These are phyloP conservation scores for Vigna reflexopilosa DNA, from an alignment of 306 rosid genomes.

Conservation along the genomic window DNA sequence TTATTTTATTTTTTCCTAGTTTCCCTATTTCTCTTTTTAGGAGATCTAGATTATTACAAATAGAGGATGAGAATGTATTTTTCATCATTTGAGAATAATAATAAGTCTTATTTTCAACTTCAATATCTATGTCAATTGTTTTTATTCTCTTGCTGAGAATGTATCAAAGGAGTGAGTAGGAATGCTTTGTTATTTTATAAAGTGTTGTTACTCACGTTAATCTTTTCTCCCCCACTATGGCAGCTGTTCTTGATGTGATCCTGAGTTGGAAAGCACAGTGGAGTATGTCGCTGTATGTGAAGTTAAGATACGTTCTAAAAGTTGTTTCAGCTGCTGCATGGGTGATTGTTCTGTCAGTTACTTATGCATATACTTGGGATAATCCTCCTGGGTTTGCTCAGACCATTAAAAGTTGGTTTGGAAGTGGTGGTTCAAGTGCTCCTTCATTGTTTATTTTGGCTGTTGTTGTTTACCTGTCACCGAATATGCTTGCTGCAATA, in stretches of 20 bases:
- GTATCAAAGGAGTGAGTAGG: conserved; percentile 1
- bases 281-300: conserved; percentile 88
- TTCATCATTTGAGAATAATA: too few relatives aligned
- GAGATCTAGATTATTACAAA: too few relatives aligned
- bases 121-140: conserved; percentile 6
- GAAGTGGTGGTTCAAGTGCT: conserved; percentile 57
- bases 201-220: conserved; percentile 32
- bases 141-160: background rate
- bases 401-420: conserved; percentile 95
- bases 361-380: conserved; percentile 90
- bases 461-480: conserved; percentile 88
- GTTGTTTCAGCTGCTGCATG: conserved; percentile 92
- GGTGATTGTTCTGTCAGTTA: conserved; percentile 91
- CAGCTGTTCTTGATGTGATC: conserved; percentile 94
- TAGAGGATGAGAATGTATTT: too few relatives aligned
- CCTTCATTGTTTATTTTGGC: conserved; percentile 97
- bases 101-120: background rate
- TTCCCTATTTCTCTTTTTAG: too few relatives aligned
- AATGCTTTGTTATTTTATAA: conserved; percentile 14
- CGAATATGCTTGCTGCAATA: conserved; percentile 86
- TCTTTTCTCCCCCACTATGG: conserved; percentile 36
- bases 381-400: conserved; percentile 96
- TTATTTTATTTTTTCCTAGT: too few relatives aligned
- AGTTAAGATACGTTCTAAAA: conserved; percentile 84
- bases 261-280: conserved; percentile 87